Evolutionary conservation across 2,329 filamentous ascomycete genomes (phyloP), one percentile per base, ranked within the genome.

Genomic region (Aspergillus fumigatus): DNA sequence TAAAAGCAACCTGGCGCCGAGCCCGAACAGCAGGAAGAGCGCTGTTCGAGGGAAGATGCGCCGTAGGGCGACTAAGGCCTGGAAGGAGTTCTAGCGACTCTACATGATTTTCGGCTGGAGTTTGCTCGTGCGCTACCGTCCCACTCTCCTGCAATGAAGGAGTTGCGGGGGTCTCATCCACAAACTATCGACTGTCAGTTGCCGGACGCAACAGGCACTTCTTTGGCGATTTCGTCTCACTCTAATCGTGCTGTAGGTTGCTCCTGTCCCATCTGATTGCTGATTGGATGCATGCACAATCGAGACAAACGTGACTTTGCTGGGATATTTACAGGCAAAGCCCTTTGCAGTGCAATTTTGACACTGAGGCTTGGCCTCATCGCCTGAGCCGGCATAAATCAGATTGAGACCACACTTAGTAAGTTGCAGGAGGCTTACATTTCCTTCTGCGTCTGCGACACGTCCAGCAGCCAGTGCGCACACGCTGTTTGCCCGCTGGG

Each of bases 381-480:
- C 65, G 26, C 64, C 64, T 66, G 27, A 17, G 43, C 8, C 2
- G 25, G 25, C 2, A 23, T 21, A 47, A 48, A 25, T 41, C 50
- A 32, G 32, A 5, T 17, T 6, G 17, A 1, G 17, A 17, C 32
- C 14, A 17, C 32, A 6, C 32, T 35, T 6, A 35, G 11, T 14
- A 35, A 35, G 2, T 2, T 17, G 6, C 32, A 17, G 14, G 2
- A 6, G 3, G 10, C 58, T 19, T 58, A 66, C 65, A 67, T 65
- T 67, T 67, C 52, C 65, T 59, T 48, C 65, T 54, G 27, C 64
- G 60, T 47, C 63, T 64, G 11, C 65, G 64, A 55, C 65, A 67
- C 1, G 63, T 66, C 40, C 64, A 51, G 55, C 65, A 67, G 14
- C 65, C 65, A 21, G 65, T 67, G 23, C 64, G 52, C n/a, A 67